Evolutionary conservation across 2,329 filamentous ascomycete genomes (phyloP).

Genomic region (Cryphonectria radicalis): DNA sequence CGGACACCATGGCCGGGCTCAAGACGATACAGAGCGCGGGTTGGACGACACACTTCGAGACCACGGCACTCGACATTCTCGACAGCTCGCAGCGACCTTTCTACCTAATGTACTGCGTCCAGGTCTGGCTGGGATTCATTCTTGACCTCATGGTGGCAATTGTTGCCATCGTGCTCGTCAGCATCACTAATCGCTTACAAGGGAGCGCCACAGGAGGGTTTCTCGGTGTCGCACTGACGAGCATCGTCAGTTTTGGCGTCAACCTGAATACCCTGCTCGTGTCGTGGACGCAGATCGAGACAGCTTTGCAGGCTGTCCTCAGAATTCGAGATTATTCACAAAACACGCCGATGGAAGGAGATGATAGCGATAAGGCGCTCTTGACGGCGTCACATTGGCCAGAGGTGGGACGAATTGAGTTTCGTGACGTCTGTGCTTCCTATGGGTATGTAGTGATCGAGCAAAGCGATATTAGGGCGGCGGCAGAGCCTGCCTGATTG

Average conservation of each 20-base stretch:
- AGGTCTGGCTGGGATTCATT: constrained; percentile 55
- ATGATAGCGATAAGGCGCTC: neutral
- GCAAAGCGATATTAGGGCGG: neutral
- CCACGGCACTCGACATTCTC: constrained; percentile 39
- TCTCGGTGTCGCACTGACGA: constrained; percentile 12
- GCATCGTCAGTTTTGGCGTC: neutral
- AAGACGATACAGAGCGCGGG: neutral
- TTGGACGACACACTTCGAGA: neutral
- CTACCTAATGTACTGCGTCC: constrained; percentile 55
- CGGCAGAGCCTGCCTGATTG: neutral
- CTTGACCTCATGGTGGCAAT: constrained; percentile 51
- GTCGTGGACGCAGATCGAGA: neutral
- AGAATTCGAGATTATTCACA: neutral
- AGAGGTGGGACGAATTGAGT: neutral
- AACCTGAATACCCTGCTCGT: neutral
- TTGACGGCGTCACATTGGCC: neutral
- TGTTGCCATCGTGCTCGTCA: constrained; percentile 40
- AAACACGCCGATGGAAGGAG: neutral
- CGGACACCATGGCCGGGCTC: constrained; percentile 46
- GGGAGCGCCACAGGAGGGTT: constrained; percentile 1
- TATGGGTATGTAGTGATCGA: neutral
- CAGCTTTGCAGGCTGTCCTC: neutral
- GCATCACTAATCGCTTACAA: constrained; percentile 37
- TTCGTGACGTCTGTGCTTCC: neutral
- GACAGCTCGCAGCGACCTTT: constrained; percentile 55